Base-by-base conservation (phyloP, 2,329 filamentous ascomycete genomes). In the Aspergillus ruber region DNA sequence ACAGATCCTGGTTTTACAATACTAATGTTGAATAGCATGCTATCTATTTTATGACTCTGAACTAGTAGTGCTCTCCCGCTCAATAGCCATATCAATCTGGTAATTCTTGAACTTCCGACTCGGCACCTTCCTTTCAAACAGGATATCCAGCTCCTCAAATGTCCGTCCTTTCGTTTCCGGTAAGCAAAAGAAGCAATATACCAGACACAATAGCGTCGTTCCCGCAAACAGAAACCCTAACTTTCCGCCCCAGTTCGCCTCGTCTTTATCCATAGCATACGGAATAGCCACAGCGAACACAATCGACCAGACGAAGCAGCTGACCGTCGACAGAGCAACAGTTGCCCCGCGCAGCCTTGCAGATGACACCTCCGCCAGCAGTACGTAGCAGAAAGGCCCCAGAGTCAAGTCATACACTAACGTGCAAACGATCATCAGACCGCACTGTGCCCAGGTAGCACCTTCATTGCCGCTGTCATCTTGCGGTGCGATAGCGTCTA, bases 331-430 rank as follows among this genome's bases (percentile, higher is more conserved):
- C 7, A 64, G 39, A 1, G 51, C 59, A 17, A 79, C 75, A 0
- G 76, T 78, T 60, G 78, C 74, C n/a, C 73, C 69, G 42, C 77
- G 74, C 42, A 80, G 69, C 10, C 75, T 67, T 1, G 74, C 75
- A 1, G 74, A 76, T 0, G 74, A 75, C 3, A 79, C 66, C 54
- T 80, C 77, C 0, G 76, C 72, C 21, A 78, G 60, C 9, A 80
- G 57, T 1, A 71, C 70, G 59, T 77, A 80, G n/a, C 73, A 76
- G 12, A 79, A 69, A 0, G 76, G 77, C 0, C 77, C 78, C 6
- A 80, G 71, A 4, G 74, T 74, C 47, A 74, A 68, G 59, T 76
- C 74, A 57, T 80, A 81, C 3, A 76, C 67, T 42, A 80, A 76
- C 2, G 50, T 61, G 48, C 58, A 66, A 2, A 52, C 48, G 1